Evolutionary conservation across 2,329 filamentous ascomycete species (phyloP), one percentile per base, ranked within the genome.

Genomic region (Stachybotrys elegans): DNA sequence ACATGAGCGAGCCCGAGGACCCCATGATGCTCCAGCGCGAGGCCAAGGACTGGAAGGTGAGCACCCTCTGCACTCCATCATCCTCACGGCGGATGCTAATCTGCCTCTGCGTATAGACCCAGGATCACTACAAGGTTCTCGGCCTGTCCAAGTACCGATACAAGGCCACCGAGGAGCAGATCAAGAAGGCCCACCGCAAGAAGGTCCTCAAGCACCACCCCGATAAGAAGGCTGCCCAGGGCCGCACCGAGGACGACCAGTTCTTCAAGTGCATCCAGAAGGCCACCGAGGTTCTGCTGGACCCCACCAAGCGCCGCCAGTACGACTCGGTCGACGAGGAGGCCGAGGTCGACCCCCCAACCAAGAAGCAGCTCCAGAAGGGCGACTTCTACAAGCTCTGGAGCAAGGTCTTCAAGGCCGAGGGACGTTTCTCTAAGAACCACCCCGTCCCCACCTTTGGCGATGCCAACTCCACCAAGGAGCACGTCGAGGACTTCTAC

Each of bases 231-330:
- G 93, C 94, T 14, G 93, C 93, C 22, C 80, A 84, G 39, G 93
- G 93, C 49, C 79, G 81, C 58, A 79, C 81, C 56, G 91, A 97
- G 60, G 92, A 96, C 69, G 93, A 98, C 69, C 88, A 87, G 67
- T 98, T 98, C 78, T 98, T 98, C 86, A 98, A 98, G 80, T 98
- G 94, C 71, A 98, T 98, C 68, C 94, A 98, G 68, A 96, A 96
- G 71, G 93, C 93, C 46, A 92, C 86, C 58, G 93, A 98, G 61
- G 79, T 97, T 42, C 86, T 98, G 16, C 80, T 89, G 44, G 93
- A 98, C 73, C 93, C 93, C 42, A 77, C 84, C 66, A 94, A 89
- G 74, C 88, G 93, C 50, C 84, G 91, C 47, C 93, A 98, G 71
- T 98, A 86, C 71, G 93, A 98, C 70, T 95, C 89, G 3, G 91